Evolutionary conservation across 352 stramenopile genomes (phyloP), one percentile per base, ranked within the genome.

Genomic region (Plasmopara viticola): DNA sequence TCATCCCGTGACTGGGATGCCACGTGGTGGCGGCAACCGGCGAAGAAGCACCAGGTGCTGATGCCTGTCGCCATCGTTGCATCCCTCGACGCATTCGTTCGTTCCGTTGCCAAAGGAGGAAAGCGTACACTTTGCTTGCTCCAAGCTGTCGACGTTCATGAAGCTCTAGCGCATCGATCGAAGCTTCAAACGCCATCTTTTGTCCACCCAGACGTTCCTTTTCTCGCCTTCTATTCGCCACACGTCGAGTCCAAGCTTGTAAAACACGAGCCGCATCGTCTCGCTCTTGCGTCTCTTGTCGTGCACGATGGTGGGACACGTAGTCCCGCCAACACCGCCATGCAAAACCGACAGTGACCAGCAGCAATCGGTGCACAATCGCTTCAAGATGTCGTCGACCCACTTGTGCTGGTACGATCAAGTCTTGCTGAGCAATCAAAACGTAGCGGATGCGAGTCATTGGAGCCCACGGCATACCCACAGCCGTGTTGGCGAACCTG

Each of bases 1-100:
- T 68, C 46, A 88, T 83, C 14, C 72, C 80, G 35, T 82, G 60
- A 51, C 66, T 86, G n/a, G 82, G 77, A 51, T 93, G 79, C 82
- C 79, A 90, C 14, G 46, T 56, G 4, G 35, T 34, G 7, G 57
- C 44, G 56, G 64, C 51, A 40, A 57, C 28, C 29, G 60, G 53
- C 28, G 43, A 30, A n/a, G 57, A 51, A 52, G 56, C 18, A 35
- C 50, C 44, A 7, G 61, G 61, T 10, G 52, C 56, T 6, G 65
- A 46, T 30, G 37, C 58, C 30, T 56, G 39, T 42, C 49, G 58
- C 74, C 74, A 86, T 1, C 10, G 10, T 38, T 48, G 52, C 5
- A 86, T 48, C 7, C 58, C 54, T 0, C 35, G 48, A 2, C 66
- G 66, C 44, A 72, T 57, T 5, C 42, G 41, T n/a, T 68, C 51